Conservation (phyloP, 2,329 filamentous ascomycete species). For the Neonectria hederae region DNA sequence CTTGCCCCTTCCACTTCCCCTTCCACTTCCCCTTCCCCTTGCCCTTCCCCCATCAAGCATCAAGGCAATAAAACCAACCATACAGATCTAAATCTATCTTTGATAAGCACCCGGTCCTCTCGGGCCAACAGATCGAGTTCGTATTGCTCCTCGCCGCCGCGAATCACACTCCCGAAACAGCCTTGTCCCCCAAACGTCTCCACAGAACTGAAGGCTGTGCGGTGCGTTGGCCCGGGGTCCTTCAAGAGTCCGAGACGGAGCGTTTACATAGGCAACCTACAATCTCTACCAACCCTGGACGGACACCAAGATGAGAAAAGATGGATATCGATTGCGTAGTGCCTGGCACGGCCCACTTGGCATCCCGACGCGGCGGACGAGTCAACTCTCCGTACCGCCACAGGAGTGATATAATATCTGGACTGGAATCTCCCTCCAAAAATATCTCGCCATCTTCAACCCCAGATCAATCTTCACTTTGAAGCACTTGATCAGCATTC, state of each 20-base stretch:
- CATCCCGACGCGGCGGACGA: neutral
- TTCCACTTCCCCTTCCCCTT: too few species aligned
- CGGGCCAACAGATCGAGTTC: neutral
- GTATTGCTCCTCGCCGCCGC: neutral
- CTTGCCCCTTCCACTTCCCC: too few species aligned
- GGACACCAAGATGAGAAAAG: neutral
- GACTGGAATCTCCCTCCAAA: neutral
- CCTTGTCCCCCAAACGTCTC: neutral
- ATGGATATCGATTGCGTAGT: constrained; percentile 13
- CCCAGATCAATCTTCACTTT: neutral
- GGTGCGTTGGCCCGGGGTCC: constrained; percentile 13
- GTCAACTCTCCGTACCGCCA: neutral
- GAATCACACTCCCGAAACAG: neutral
- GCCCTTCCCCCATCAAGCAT: neutral
- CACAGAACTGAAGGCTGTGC: constrained; percentile 1
- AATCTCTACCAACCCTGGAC: neutral
- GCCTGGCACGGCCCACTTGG: constrained; percentile 12
- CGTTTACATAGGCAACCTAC: neutral
- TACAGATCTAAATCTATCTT: neutral
- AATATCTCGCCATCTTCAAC: neutral
- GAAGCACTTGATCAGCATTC: neutral
- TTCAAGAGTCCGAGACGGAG: constrained; percentile 14
- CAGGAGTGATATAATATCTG: constrained; percentile 5
- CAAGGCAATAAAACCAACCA: too few species aligned
- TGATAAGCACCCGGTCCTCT: neutral